Conservation (phyloP, 768 basidiomycete species). For the Suillus tomentosus region DNA sequence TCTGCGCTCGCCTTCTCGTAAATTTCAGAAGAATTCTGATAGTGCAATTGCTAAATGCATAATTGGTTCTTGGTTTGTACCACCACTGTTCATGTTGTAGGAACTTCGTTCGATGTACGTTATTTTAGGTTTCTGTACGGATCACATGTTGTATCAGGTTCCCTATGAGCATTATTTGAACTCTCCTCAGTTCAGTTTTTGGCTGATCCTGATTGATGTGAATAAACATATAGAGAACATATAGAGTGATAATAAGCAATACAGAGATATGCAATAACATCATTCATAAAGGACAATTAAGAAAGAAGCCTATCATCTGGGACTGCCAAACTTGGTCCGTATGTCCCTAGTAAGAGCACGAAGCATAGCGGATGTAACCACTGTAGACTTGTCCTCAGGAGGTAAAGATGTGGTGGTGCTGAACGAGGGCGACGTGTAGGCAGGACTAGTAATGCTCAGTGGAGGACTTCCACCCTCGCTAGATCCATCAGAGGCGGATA, state of each 20-base stretch:
- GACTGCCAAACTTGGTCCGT: slow-evolving; percentile 31
- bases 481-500: slow-evolving; percentile 39
- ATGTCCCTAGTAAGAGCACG: slow-evolving; percentile 39
- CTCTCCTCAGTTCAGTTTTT: background rate
- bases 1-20: slow-evolving; percentile 68
- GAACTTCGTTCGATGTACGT: background rate
- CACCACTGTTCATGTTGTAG: background rate
- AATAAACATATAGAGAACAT: background rate
- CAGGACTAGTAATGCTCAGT: slow-evolving; percentile 18
- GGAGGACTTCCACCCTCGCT: slow-evolving; percentile 34
- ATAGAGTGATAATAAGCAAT: background rate
- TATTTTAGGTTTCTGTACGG: slow-evolving; percentile 9
- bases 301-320: background rate
- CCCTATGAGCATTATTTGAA: background rate
- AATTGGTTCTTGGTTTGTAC: slow-evolving; percentile 8
- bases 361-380: slow-evolving; percentile 66
- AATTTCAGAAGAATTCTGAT: slow-evolving; percentile 15
- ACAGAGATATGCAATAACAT: slow-evolving; percentile 6
- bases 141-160: slow-evolving; percentile 1
- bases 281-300: background rate
- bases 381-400: slow-evolving; percentile 34
- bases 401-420: slow-evolving; percentile 46
- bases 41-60: slow-evolving; percentile 6
- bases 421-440: slow-evolving; percentile 45
- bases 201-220: background rate